These are phyloP conservation scores for Gossypium anomalum DNA, from an alignment of 345 rosid genomes.

Conservation along the genomic window DNA sequence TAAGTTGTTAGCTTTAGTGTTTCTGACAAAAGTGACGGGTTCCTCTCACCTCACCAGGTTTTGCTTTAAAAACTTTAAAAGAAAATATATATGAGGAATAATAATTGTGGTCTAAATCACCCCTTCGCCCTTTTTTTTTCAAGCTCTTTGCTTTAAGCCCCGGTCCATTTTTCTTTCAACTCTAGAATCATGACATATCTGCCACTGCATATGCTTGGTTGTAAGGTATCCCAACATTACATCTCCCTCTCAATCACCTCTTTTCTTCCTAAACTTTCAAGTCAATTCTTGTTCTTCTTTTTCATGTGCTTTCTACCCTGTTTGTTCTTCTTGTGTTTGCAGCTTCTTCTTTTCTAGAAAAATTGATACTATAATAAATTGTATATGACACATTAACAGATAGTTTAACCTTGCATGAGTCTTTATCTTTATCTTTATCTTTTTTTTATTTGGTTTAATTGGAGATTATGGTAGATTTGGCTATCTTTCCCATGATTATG, in stretches of 20 bases:
- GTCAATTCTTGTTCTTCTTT: background rate
- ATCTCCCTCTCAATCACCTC: constrained; percentile 13
- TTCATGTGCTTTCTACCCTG: constrained; percentile 15
- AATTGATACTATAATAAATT: too few relatives aligned
- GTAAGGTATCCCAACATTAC: constrained; percentile 36
- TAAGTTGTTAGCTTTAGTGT: constrained; percentile 23
- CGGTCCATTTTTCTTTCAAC: constrained; percentile 27
- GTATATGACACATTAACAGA: too few relatives aligned
- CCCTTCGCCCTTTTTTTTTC: background rate
- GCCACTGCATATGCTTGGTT: constrained; percentile 40
- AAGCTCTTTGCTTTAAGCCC: constrained; percentile 19
- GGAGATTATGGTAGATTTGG: constrained; percentile 38
- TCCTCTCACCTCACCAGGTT: background rate
- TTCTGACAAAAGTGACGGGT: constrained; percentile 34
- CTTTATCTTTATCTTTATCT: too few relatives aligned
- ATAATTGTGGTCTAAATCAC: constrained; percentile 36
- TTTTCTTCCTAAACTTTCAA: background rate
- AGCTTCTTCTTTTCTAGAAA: too few relatives aligned
- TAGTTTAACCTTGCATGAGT: too few relatives aligned
- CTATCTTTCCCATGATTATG: constrained; percentile 36
- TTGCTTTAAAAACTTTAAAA: background rate
- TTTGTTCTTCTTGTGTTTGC: constrained; percentile 12
- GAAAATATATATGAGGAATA: constrained; percentile 13
- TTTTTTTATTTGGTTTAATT: constrained; percentile 14
- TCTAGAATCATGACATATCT: constrained; percentile 41